phyloP scores from a whole-genome alignment of 495 filamentous ascomycete species.

The Penicillium samsonianum region DNA sequence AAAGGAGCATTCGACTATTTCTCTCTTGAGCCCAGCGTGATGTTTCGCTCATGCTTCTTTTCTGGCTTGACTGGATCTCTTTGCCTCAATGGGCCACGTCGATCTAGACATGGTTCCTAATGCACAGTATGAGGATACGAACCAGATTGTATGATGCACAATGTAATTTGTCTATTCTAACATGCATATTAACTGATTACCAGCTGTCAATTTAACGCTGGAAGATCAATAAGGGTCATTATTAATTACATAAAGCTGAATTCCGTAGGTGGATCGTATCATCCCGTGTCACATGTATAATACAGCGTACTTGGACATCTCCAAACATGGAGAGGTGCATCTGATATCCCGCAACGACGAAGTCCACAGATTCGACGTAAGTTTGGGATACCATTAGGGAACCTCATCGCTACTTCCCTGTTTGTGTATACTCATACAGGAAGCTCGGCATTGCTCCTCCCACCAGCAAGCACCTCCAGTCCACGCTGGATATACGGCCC shows the following conservation, averaged over 20 bases:
- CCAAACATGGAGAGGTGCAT: background rate
- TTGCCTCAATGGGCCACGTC: conserved; percentile 1
- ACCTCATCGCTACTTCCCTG: background rate
- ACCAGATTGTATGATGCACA: conserved; percentile 1
- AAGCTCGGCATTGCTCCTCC: conserved; percentile 70
- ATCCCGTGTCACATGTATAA: conserved; percentile 10
- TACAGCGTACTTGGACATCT: background rate
- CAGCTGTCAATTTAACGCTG: background rate
- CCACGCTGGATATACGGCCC: conserved; percentile 75
- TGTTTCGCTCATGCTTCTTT: conserved; percentile 2
- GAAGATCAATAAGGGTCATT: conserved; percentile 24
- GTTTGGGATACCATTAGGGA: background rate
- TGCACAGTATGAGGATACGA: conserved; percentile 8
- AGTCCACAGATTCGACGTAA: background rate
- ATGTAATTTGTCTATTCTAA: conserved; percentile 22
- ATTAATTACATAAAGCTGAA: conserved; percentile 25
- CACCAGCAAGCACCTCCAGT: conserved; percentile 65
- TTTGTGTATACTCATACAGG: conserved; percentile 53
- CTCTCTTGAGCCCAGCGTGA: conserved; percentile 1
- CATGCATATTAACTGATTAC: conserved; percentile 16
- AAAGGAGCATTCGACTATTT: conserved; percentile 25
- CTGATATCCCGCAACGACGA: background rate
- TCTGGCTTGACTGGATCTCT: conserved; percentile 9
- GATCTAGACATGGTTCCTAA: background rate
- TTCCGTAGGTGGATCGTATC: conserved; percentile 16